Evolutionary conservation across 1,284 basidiomycete genomes (phyloP).

Genomic region (Malassezia vespertilionis): DNA sequence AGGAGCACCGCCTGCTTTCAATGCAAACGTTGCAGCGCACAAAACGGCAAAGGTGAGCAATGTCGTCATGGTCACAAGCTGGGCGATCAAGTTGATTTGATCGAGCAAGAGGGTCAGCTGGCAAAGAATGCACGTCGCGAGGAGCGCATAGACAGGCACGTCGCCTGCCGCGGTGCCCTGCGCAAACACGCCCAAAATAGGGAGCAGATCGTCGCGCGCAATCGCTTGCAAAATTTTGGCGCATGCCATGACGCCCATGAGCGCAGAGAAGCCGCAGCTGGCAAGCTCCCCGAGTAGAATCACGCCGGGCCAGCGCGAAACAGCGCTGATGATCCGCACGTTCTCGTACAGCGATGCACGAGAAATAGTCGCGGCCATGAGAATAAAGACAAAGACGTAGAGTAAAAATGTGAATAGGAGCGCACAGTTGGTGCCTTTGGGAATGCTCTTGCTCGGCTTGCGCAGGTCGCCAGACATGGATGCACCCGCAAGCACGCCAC

Average conservation of each 20-base stretch:
- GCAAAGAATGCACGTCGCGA: constrained; percentile 38
- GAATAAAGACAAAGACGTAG: constrained; percentile 35
- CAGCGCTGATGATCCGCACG: constrained; percentile 40
- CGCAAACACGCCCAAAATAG: constrained; percentile 36
- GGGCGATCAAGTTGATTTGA: constrained; percentile 44
- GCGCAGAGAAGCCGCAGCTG: constrained; percentile 41
- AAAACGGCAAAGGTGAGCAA: constrained; percentile 45
- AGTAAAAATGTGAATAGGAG: constrained; percentile 41
- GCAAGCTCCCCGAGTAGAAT: constrained; percentile 44
- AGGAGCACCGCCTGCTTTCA: constrained; percentile 46
- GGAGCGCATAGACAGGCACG: constrained; percentile 40
- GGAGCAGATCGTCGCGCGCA: constrained; percentile 42
- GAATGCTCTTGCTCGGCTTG: constrained; percentile 46
- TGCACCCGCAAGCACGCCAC: constrained; percentile 42
- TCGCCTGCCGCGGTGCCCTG: constrained; percentile 42
- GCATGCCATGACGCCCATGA: constrained; percentile 47
- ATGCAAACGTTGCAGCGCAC: constrained; percentile 40
- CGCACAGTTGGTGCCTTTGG: constrained; percentile 46
- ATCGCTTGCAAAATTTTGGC: constrained; percentile 45
- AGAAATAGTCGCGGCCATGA: constrained; percentile 42
- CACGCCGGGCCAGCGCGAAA: constrained; percentile 37
- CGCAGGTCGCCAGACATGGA: constrained; percentile 46
- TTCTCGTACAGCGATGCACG: constrained; percentile 41
- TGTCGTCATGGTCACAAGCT: constrained; percentile 46
- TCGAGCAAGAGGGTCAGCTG: constrained; percentile 41